Evolutionary conservation across 805 yeast genomes (phyloP), one percentile per base, ranked within the genome.

Genomic region (Myxozyma lipomycoides): DNA sequence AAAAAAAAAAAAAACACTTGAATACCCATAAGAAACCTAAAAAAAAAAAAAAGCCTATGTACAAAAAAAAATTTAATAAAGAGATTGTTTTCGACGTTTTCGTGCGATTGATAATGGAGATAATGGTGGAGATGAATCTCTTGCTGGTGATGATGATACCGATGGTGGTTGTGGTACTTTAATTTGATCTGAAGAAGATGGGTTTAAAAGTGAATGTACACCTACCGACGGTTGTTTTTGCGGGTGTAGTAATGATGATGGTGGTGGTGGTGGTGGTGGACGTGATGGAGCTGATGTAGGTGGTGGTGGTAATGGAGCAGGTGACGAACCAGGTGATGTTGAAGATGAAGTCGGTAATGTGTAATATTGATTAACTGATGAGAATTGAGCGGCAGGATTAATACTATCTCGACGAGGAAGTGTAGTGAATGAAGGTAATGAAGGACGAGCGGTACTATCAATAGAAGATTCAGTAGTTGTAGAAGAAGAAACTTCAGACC

Each of bases 101-200:
- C 57, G 57, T 21, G 42, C 34, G 22, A 43, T 46, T 22, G 58
- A 54, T 30, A 54, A 18, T 18, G 58, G 58, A 23, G 51, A 45
- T 34, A 51, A 21, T 15, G 58, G 58, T 18, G 58, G 56, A 2
- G 46, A 37, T n/a, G n/a, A n/a, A 26, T 46, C 48, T 10, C 49
- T 39, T 19, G 25, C 21, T 5, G 44, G 38, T 18, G 41, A 19
- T 15, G 47, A 25, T 15, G 40, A 22, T 28, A 28, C 23, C 26
- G 49, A 26, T 4, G 44, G 32, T 28, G 7, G 32, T 28, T 28
- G 32, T 28, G 7, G 32, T 28, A 9, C 12, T 28, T 28, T 7
- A 7, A n/a, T 6, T 10, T 10, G 38, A 7, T 35, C n/a, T 35
- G 15, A 6, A 35, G 15, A 9, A 7, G 18, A 17, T 15, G 38